Evolutionary conservation across 371 early-diverging fungal genomes (phyloP).

Genomic region (Lichtheimia ornata): DNA sequence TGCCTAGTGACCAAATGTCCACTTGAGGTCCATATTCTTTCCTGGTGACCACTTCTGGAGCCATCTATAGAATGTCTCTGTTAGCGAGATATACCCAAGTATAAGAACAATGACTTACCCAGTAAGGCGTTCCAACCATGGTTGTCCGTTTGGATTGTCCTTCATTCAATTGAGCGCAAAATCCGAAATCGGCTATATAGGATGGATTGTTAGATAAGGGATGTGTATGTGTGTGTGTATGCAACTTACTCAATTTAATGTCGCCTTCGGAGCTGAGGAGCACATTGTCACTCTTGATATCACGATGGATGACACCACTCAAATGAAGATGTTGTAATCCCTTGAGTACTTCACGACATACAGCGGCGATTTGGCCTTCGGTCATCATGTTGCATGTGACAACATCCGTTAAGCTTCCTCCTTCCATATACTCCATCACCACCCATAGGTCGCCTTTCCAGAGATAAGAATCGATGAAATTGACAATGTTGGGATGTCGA

Average conservation of each 20-base stretch:
- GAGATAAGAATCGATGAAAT: slow-evolving; percentile 83
- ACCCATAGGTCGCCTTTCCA: slow-evolving; percentile 79
- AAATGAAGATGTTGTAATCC: slow-evolving; percentile 74
- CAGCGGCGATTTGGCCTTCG: slow-evolving; percentile 85
- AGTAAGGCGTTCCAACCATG: slow-evolving; percentile 86
- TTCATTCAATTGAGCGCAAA: slow-evolving; percentile 82
- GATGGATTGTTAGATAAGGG: background rate
- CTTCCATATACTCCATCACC: slow-evolving; percentile 93
- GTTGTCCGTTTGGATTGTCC: slow-evolving; percentile 72
- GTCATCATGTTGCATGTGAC: slow-evolving; percentile 85
- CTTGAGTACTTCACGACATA: slow-evolving; percentile 69
- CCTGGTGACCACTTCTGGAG: slow-evolving; percentile 89
- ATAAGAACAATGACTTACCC: slow-evolving; percentile 40
- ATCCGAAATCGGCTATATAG: slow-evolving; percentile 83
- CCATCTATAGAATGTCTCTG: slow-evolving; percentile 56
- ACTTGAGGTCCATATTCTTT: slow-evolving; percentile 86
- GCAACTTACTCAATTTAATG: slow-evolving; percentile 74
- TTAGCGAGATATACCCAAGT: background rate
- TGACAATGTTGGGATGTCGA: slow-evolving; percentile 84
- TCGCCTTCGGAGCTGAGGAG: slow-evolving; percentile 78
- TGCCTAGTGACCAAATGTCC: slow-evolving; percentile 95
- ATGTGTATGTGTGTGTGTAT: background rate
- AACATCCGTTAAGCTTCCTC: slow-evolving; percentile 84
- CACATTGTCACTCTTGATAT: slow-evolving; percentile 95
- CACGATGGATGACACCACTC: slow-evolving; percentile 89